Base-by-base conservation (phyloP, 805 yeast species). In the Priceomyces medius region DNA sequence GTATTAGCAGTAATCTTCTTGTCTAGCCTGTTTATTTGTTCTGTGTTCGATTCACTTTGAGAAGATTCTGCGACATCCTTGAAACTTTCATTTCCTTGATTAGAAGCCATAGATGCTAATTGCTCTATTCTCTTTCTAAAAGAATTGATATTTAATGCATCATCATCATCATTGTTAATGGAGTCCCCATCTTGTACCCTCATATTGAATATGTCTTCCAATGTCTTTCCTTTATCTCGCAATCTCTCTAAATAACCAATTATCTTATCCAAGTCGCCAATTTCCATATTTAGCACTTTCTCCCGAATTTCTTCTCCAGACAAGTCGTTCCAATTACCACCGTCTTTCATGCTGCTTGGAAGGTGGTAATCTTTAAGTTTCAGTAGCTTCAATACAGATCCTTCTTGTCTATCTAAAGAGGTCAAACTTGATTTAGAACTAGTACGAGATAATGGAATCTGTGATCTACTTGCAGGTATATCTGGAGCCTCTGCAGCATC, bases 261-360 rank as follows among this genome's bases (percentile, higher is more conserved):
- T 18, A 66, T 57, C 34, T 60, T 53, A 36, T 65, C 69, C 33
- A 68, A 52, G 42, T 68, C 72, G 16, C 51, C 48, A 18, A 66
- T 55, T 44, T 62, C 63, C 20, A 59, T 55, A 12, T 57, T 54
- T 27, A 58, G 49, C 24, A 70, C 49, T 42, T 57, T 61, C 40
- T 54, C 48, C 10, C 74, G 54, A 37, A 70, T 63, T 20, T 68
- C 71, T 42, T 70, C 74, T 4, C 74, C 74, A 1, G 66, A 54
- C 13, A 59, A 42, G 3, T 49, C 46, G 3, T 43, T 44, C 23
- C 55, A 50, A 13, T 29, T 33, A 31, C 19, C 20, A 4, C 31
- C 34, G 7, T 35, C 36, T 2, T 42, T 41, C 13, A 36, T 39
- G 13, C 42, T 40, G 19, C 21, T 13, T 10, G 38, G 24, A 41